Percentiles rank a stretch among this genome's conserved stretches.
Evolutionary conservation across 495 filamentous ascomycete genomes (phyloP).

Genomic region (Lichina pygmaea): DNA sequence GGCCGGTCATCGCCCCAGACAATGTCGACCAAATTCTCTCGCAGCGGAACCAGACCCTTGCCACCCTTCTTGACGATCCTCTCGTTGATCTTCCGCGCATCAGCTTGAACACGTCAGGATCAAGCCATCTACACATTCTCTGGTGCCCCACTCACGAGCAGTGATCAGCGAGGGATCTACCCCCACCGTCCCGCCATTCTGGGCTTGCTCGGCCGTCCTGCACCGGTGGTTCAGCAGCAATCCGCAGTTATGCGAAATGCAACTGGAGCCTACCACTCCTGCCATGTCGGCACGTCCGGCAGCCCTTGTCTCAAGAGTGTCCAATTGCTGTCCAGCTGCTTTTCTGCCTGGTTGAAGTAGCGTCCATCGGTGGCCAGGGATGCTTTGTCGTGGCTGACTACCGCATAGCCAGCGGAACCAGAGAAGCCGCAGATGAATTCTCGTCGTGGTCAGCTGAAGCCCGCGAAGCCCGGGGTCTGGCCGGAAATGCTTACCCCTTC

Average conservation of each 20-base stretch:
- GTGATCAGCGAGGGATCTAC: slow-evolving; percentile 82
- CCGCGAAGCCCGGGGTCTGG: not conserved
- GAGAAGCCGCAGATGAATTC: slow-evolving; percentile 85
- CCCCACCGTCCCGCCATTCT: slow-evolving; percentile 63
- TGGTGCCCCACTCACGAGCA: slow-evolving; percentile 18
- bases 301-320: slow-evolving; percentile 72
- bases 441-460: slow-evolving; percentile 7
- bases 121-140: not conserved
- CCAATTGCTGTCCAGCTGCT: slow-evolving; percentile 89
- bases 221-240: slow-evolving; percentile 3
- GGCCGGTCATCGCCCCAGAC: slow-evolving; percentile 64
- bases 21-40: slow-evolving; percentile 61
- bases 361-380: slow-evolving; percentile 86
- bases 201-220: slow-evolving; percentile 55
- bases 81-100: slow-evolving; percentile 66
- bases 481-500: slow-evolving; percentile 32
- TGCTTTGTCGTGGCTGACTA: slow-evolving; percentile 66
- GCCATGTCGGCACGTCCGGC: slow-evolving; percentile 86
- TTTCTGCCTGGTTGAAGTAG: slow-evolving; percentile 91
- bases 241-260: slow-evolving; percentile 1
- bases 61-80: slow-evolving; percentile 76
- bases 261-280: slow-evolving; percentile 47
- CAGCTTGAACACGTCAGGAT: slow-evolving; percentile 17
- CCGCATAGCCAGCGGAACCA: slow-evolving; percentile 80
- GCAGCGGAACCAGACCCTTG: slow-evolving; percentile 39